Percentiles rank a stretch among this genome's conserved stretches.
Evolutionary conservation across 2,329 filamentous ascomycete genomes (phyloP).

Genomic region (Pseudogymnoascus sp.): DNA sequence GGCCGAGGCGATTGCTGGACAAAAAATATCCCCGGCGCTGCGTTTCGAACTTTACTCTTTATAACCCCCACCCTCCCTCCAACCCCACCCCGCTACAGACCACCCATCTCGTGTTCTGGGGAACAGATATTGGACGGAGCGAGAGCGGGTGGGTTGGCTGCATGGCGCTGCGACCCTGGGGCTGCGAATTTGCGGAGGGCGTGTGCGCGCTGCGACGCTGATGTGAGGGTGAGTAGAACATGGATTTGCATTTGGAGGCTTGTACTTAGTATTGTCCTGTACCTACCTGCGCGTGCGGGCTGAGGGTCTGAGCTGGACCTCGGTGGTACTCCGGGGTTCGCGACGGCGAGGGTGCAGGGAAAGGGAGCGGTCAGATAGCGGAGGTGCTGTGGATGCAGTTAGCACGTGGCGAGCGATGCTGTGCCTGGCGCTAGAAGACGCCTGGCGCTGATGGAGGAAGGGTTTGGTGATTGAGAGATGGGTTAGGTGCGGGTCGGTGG

Average conservation of each 20-base stretch:
- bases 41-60: neutral
- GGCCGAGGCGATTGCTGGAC: neutral
- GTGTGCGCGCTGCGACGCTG: neutral
- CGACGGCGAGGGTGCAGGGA: neutral
- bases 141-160: neutral
- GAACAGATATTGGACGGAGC: neutral
- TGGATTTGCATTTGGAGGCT: too few species aligned
- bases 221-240: neutral
- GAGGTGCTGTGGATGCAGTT: slow-evolving; percentile 1
- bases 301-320: neutral
- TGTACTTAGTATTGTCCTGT: too few species aligned
- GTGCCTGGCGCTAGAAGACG: slow-evolving; percentile 4
- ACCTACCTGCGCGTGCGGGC: too few species aligned
- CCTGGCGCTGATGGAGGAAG: neutral
- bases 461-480: neutral
- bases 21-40: neutral
- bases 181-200: neutral
- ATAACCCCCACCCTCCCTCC: neutral
- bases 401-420: slow-evolving; percentile 2
- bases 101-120: neutral
- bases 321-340: slow-evolving; percentile 5
- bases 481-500: neutral
- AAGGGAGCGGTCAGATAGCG: neutral
- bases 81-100: neutral
- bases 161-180: neutral